Conservation (phyloP, 1,139 yeast species). For the Scheffersomyces stambukii region DNA sequence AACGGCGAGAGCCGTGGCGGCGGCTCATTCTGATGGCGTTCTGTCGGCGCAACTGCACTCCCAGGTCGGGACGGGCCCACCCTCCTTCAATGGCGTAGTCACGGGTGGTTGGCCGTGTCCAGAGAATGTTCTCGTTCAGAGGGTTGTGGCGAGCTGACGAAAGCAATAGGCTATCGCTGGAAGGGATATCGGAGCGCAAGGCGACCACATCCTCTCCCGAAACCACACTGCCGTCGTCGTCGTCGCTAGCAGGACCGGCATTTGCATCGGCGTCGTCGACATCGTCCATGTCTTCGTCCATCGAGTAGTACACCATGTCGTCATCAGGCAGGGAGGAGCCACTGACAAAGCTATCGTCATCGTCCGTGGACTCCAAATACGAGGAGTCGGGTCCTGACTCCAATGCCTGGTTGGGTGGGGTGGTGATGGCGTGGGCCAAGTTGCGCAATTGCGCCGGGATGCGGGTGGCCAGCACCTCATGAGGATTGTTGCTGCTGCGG, state of each 20-base stretch:
- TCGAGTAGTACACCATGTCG: constrained; percentile 4
- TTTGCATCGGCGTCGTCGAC: constrained; percentile 5
- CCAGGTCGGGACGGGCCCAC: constrained; percentile 1
- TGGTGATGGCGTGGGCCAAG: no score
- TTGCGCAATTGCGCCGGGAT: no score
- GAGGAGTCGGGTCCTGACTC: neutral
- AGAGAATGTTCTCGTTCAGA: no score
- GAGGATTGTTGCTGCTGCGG: no score
- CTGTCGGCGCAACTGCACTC: constrained; percentile 16
- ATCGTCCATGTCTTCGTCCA: constrained; percentile 4
- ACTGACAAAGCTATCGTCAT: neutral
- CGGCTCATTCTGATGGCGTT: constrained; percentile 15
- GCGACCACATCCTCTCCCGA: constrained; percentile 10
- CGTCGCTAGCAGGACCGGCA: no score
- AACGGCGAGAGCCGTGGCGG: neutral
- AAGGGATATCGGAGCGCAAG: constrained; percentile 13
- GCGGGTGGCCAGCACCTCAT: no score
- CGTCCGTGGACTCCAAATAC: constrained; percentile 1
- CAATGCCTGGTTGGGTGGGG: no score
- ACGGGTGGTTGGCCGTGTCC: no score
- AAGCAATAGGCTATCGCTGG: constrained; percentile 22
- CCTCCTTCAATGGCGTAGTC: no score
- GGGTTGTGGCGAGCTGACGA: constrained; percentile 27
- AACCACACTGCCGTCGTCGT: constrained; percentile 6
- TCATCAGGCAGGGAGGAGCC: neutral